A percentile compares a stretch with the other conserved stretches of the same genome.
phyloP scores from a whole-genome alignment of 768 basidiomycete genomes.

The Podaxis sp. region DNA sequence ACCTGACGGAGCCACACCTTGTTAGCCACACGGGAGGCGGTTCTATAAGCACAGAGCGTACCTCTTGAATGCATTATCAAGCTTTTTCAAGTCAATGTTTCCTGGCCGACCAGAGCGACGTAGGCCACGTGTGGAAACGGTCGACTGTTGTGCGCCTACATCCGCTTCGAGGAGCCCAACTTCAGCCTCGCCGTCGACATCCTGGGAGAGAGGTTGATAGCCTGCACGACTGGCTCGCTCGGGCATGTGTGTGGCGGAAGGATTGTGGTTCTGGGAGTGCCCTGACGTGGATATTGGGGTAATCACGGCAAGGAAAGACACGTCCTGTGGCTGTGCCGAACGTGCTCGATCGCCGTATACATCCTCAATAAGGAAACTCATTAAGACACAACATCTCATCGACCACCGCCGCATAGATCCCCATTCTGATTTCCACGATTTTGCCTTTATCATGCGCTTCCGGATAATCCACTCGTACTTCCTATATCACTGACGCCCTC shows the following conservation, averaged over 20 bases:
- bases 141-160: constrained; percentile 16
- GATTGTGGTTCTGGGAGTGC: neutral
- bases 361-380: neutral
- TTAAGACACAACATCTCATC: neutral
- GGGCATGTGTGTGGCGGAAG: neutral
- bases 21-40: neutral
- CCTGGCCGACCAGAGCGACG: constrained; percentile 48
- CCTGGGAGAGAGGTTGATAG: constrained; percentile 47
- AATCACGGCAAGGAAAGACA: constrained; percentile 9
- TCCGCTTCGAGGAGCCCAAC: constrained; percentile 29
- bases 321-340: constrained; percentile 14
- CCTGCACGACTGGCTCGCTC: constrained; percentile 27
- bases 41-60: constrained; percentile 21
- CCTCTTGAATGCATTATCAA: constrained; percentile 86
- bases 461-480: too few species aligned
- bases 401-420: neutral
- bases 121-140: constrained; percentile 29
- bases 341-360: neutral
- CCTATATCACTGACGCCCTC: too few species aligned
- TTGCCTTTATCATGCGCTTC: too few species aligned
- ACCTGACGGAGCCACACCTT: constrained; percentile 40
- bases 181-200: constrained; percentile 41
- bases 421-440: too few species aligned
- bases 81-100: constrained; percentile 74
- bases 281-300: neutral